phyloP scores from a whole-genome alignment of 257 asterid species.

The Cinchona pubescens region DNA sequence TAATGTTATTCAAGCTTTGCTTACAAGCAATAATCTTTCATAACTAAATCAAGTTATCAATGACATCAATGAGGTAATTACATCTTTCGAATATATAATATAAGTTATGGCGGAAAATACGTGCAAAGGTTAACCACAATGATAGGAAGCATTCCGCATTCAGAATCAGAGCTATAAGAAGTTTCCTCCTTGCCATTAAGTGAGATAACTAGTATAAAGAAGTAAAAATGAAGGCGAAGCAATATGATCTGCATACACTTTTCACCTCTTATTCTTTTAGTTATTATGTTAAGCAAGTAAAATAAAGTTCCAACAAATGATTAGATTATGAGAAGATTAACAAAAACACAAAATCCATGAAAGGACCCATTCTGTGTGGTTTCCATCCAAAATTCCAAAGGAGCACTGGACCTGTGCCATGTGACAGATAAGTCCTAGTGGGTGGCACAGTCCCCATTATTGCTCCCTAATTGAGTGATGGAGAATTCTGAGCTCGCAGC shows the following conservation, averaged over 20 bases:
- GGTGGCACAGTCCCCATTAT: constrained; percentile 26
- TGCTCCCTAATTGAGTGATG: constrained; percentile 34
- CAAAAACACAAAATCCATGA: no score
- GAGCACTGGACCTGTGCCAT: constrained; percentile 26
- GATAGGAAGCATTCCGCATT: constrained; percentile 47
- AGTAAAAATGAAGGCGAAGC: background rate
- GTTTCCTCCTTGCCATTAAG: background rate
- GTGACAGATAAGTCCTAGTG: constrained; percentile 24
- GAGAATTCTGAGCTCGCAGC: constrained; percentile 53
- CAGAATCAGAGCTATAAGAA: constrained; percentile 18
- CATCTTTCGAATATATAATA: background rate
- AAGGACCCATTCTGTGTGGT: no score
- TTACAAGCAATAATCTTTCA: background rate
- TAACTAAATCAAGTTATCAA: background rate
- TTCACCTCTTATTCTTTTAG: background rate
- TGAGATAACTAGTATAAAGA: background rate
- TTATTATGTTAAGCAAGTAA: background rate
- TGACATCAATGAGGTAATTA: no score
- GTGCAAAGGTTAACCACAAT: background rate
- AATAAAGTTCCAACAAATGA: background rate
- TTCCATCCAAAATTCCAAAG: constrained; percentile 26
- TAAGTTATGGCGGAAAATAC: background rate
- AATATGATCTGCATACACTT: background rate
- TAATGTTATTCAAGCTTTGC: background rate
- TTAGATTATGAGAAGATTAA: background rate